Conservation (phyloP, 2,329 filamentous ascomycete genomes). For the Albifimbria verrucaria region DNA sequence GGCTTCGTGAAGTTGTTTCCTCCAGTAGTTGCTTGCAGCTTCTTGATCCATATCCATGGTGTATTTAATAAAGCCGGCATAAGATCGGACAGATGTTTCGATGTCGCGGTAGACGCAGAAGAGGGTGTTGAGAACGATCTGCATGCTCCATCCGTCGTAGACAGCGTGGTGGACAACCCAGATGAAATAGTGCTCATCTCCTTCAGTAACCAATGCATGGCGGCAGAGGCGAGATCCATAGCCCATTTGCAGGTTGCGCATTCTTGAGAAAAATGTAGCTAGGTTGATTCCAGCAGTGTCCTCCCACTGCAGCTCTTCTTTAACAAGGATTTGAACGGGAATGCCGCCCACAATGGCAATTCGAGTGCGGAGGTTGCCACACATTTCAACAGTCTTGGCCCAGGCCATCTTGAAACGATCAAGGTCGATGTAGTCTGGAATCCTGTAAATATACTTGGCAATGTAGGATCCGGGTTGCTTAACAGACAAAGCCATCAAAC, state of each 20-base stretch:
- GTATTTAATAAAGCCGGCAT: constrained; percentile 39
- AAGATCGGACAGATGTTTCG: constrained; percentile 11
- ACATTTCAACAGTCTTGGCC: background rate
- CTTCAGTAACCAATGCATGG: background rate
- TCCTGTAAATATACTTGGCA: background rate
- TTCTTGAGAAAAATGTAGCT: background rate
- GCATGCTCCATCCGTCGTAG: constrained; percentile 50
- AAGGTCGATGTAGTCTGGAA: background rate
- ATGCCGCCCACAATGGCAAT: background rate
- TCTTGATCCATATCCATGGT: constrained; percentile 28
- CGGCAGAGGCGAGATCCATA: background rate
- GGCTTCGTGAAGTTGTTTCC: constrained; percentile 28
- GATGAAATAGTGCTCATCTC: constrained; percentile 4
- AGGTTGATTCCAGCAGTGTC: background rate
- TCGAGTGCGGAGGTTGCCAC: constrained; percentile 2
- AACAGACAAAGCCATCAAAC: constrained; percentile 1
- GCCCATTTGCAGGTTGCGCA: background rate
- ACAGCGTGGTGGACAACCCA: constrained; percentile 34
- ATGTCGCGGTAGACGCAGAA: constrained; percentile 8
- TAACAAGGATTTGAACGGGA: background rate
- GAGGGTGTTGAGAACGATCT: constrained; percentile 20
- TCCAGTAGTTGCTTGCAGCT: constrained; percentile 30
- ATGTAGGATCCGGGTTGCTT: background rate
- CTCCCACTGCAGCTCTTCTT: background rate
- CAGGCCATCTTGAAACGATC: constrained; percentile 1